Evolutionary conservation across 2,329 filamentous ascomycete species (phyloP).

Genomic region (Scleromitrula shiraiana): DNA sequence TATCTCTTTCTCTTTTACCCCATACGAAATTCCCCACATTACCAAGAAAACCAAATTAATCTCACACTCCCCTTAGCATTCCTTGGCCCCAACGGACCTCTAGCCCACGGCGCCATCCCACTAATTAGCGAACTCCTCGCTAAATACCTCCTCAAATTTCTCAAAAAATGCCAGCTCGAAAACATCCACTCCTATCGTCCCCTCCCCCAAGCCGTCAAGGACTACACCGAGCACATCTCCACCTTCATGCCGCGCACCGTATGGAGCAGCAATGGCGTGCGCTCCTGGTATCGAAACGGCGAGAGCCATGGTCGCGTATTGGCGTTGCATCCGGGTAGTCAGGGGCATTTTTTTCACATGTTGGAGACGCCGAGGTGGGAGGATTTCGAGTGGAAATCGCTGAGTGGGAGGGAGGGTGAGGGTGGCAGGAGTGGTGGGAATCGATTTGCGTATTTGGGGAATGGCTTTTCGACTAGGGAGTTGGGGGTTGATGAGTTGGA

Average conservation of each 20-base stretch:
- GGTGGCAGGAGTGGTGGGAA: neutral
- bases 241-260: constrained; percentile 25
- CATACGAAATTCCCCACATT: neutral
- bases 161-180: constrained; percentile 34
- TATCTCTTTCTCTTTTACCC: neutral
- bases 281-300: constrained; percentile 24
- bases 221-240: constrained; percentile 28
- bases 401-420: neutral
- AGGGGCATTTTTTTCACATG: constrained; percentile 14
- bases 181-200: constrained; percentile 37
- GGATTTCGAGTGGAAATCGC: constrained; percentile 12
- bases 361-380: constrained; percentile 8
- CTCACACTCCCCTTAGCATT: constrained; percentile 14
- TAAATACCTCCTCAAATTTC: constrained; percentile 43
- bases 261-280: constrained; percentile 9
- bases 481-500: neutral
- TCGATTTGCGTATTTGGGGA: constrained; percentile 14
- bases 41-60: neutral
- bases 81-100: constrained; percentile 27
- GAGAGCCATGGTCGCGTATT: constrained; percentile 11
- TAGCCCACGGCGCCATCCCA: constrained; percentile 27
- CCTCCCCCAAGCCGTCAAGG: constrained; percentile 28
- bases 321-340: constrained; percentile 16
- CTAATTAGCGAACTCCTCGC: constrained; percentile 38
- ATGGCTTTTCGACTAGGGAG: constrained; percentile 12